A percentile compares a stretch with the other conserved stretches of the same genome.
These are phyloP conservation scores for Moesziomyces antarcticus DNA, from an alignment of 1,284 basidiomycete genomes.

Conservation along the genomic window DNA sequence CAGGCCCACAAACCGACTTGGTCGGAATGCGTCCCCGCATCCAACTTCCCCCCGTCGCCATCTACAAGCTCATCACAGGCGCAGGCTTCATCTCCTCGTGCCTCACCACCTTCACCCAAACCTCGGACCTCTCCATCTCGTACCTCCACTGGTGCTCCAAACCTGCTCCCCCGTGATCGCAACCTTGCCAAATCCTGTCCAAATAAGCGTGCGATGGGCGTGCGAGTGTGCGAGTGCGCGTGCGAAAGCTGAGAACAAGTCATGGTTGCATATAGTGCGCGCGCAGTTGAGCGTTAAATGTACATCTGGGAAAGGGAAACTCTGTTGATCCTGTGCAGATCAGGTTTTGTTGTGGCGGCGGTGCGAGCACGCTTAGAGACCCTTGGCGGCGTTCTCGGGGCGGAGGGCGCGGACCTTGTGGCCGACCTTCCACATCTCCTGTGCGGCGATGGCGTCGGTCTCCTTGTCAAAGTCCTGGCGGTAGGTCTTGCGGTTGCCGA, in stretches of 20 bases:
- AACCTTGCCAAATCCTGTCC: no score
- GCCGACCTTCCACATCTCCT: conserved; percentile 84
- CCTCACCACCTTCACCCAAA: conserved; percentile 17
- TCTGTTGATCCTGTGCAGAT: not conserved
- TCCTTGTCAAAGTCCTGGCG: conserved; percentile 93
- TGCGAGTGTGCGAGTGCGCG: no score
- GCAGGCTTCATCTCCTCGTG: conserved; percentile 21
- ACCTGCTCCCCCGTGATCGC: no score
- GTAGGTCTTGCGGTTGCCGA: conserved; percentile 92
- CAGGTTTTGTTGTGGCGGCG: not conserved
- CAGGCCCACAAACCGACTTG: conserved; percentile 19
- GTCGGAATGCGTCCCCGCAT: conserved; percentile 30
- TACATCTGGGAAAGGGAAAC: not conserved
- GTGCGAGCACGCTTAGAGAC: conserved; percentile 22
- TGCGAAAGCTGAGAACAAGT: not conserved
- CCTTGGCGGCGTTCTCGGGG: conserved; percentile 57
- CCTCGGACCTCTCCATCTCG: conserved; percentile 19
- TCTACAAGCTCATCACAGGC: conserved; percentile 23
- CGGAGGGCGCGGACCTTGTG: conserved; percentile 64
- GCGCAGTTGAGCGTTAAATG: conserved; percentile 6
- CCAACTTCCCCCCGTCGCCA: conserved; percentile 13
- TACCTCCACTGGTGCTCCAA: conserved; percentile 34
- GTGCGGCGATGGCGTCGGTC: conserved; percentile 91
- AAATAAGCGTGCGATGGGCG: no score
- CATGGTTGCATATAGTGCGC: not conserved